phyloP scores from a whole-genome alignment of 2,329 filamentous ascomycete genomes.

The Colletotrichum magnum region DNA sequence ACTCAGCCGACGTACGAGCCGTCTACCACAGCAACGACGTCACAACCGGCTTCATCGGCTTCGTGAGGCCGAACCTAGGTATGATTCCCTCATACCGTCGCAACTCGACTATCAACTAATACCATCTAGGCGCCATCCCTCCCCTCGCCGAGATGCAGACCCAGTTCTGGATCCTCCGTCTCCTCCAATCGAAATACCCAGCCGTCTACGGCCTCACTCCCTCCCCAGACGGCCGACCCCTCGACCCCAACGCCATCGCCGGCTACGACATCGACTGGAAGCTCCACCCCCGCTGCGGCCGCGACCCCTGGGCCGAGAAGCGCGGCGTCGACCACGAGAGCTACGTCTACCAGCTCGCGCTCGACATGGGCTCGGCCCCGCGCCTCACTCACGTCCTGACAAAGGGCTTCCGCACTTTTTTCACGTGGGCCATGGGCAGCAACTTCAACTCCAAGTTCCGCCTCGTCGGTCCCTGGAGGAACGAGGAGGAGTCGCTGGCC shows the following conservation, averaged over 20 bases:
- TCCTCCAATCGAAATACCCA: conserved; percentile 47
- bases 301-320: conserved; percentile 52
- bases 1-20: conserved; percentile 65
- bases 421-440: conserved; percentile 62
- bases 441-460: conserved; percentile 66
- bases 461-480: conserved; percentile 59
- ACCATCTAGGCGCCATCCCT: conserved; percentile 56
- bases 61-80: conserved; percentile 61
- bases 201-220: conserved; percentile 10
- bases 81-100: not conserved
- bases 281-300: conserved; percentile 51
- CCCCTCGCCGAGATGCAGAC: conserved; percentile 65
- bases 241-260: conserved; percentile 46
- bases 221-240: not conserved
- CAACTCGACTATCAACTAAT: not conserved
- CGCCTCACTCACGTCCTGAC: conserved; percentile 50
- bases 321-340: conserved; percentile 64
- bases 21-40: conserved; percentile 62
- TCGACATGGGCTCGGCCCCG: conserved; percentile 62
- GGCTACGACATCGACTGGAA: conserved; percentile 57
- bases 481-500: conserved; percentile 50
- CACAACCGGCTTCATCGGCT: conserved; percentile 61
- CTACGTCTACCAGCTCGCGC: conserved; percentile 64
- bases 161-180: conserved; percentile 60
- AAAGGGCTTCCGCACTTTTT: conserved; percentile 48